Conservation (phyloP, 177 flowering plant genomes). For the Vitis hybrid region DNA sequence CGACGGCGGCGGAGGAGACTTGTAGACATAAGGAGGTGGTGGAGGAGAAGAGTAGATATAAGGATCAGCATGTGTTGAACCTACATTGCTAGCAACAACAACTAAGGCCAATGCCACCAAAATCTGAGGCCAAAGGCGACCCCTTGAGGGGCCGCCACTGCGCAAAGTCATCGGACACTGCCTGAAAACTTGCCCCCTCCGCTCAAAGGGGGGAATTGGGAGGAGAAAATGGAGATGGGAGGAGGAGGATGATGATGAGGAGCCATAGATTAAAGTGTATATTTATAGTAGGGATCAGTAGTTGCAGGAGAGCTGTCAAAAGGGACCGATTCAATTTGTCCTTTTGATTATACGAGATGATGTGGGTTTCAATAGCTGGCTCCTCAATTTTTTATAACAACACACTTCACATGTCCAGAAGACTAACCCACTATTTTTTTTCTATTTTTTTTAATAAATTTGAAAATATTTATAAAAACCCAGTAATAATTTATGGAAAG, state of each 20-base stretch:
- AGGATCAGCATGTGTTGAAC: constrained; percentile 40
- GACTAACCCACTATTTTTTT: neutral
- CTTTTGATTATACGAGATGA: neutral
- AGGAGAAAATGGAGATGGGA: neutral
- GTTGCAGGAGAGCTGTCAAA: constrained; percentile 21
- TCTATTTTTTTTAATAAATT: neutral
- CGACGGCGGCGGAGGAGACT: constrained; percentile 16
- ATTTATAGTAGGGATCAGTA: constrained; percentile 15
- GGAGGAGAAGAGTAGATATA: constrained; percentile 23
- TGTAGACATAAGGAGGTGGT: constrained; percentile 16
- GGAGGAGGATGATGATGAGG: neutral
- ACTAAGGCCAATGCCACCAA: constrained; percentile 41
- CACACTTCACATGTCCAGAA: neutral
- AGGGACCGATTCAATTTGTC: constrained; percentile 17
- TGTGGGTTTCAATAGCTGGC: constrained; percentile 15
- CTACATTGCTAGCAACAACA: constrained; percentile 34
- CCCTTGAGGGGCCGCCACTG: constrained; percentile 40
- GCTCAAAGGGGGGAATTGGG: constrained; percentile 10
- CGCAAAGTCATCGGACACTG: constrained; percentile 15
- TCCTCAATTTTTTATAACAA: neutral
- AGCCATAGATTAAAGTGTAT: constrained; percentile 6
- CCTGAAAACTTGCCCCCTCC: constrained; percentile 13
- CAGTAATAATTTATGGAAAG: no score
- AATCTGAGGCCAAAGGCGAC: constrained; percentile 48
- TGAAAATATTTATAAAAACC: neutral